Evolutionary conservation across 441 rosid species (phyloP), one percentile per base, ranked within the genome.

Genomic region (Gossypium gossypioides): DNA sequence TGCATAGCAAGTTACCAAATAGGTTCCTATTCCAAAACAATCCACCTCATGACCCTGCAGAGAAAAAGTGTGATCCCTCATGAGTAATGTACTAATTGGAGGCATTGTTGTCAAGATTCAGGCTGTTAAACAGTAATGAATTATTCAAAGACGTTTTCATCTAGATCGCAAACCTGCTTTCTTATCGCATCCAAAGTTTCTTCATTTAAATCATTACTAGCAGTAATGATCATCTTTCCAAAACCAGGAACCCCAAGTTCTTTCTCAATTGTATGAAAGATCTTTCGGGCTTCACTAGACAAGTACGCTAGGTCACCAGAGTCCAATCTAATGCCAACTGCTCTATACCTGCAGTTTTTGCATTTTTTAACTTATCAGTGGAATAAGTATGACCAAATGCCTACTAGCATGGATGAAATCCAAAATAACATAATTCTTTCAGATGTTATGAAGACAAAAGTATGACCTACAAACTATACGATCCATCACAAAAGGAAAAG

Each of bases 131-230:
- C 18, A 21, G 8, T 40, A 55, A 34, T 24, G 25, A 24, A 52
- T 55, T 62, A 64, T 37, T 42, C 72, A 42, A 42, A 54, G 16
- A 51, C 48, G 5, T 2, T 25, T 61, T 72, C 22, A 12, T 58
- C 37, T 27, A 37, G 76, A 77, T 75, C 46, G 42, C 51, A 73
- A 70, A 90, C 99, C 89, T 94, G 99, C 78, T 94, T 94, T 81
- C 92, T 92, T 72, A 94, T 76, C 67, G 97, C 99, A 67, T 94
- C 99, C 15, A 94, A 80, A 51, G 99, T 94, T 83, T 94, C 99
- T 80, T 94, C 97, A 34, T 94, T 94, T 65, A 94, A 86, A 85
- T 94, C 99, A 81, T 92, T 94, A 79, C 98, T 93, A 21, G 98
- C 98, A 73, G 95, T 88, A 60, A 93, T 86, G 60, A 68, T 71